A percentile compares a stretch with the other conserved stretches of the same genome.
Conservation (phyloP, 352 stramenopile species). For the Phytophthora aleatoria region DNA sequence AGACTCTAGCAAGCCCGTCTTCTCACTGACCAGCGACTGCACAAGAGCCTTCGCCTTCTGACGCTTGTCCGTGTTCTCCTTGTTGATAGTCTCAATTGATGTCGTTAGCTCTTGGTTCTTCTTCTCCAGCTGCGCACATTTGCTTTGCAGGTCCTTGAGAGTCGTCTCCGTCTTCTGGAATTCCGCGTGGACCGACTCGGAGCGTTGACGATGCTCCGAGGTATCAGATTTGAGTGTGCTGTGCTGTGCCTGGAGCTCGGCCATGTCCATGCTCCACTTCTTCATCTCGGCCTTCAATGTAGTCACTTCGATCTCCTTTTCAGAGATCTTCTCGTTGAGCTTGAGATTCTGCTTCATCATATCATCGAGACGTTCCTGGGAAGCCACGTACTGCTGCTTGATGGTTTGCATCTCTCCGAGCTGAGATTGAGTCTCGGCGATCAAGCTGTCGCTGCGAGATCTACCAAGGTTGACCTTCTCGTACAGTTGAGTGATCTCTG, state of each 20-base stretch:
- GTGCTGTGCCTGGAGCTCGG: constrained; percentile 46
- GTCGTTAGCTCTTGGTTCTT: constrained; percentile 57
- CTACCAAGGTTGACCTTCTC: constrained; percentile 67
- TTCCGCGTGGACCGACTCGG: constrained; percentile 44
- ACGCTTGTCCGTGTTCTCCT: constrained; percentile 67
- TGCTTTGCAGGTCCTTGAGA: constrained; percentile 41
- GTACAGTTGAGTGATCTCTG: constrained; percentile 55
- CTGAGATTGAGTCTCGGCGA: constrained; percentile 57
- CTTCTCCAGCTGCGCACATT: constrained; percentile 53
- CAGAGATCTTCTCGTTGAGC: constrained; percentile 58
- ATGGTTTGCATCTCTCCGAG: constrained; percentile 45
- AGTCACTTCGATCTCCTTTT: constrained; percentile 55
- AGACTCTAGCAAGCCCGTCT: constrained; percentile 53
- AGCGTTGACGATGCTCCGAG: constrained; percentile 47
- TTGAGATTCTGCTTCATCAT: constrained; percentile 58
- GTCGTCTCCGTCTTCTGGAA: constrained; percentile 52
- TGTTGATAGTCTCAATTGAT: constrained; percentile 48
- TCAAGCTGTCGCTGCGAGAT: constrained; percentile 60
- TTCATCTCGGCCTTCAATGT: constrained; percentile 53
- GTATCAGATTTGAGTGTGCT: constrained; percentile 48
- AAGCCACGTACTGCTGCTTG: constrained; percentile 43
- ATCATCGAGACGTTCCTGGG: constrained; percentile 50
- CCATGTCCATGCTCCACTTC: constrained; percentile 46
- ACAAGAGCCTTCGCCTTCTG: constrained; percentile 77
- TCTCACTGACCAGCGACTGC: constrained; percentile 67